Conservation (phyloP, 164 flowering plant genomes). For the Akebia trifoliata region DNA sequence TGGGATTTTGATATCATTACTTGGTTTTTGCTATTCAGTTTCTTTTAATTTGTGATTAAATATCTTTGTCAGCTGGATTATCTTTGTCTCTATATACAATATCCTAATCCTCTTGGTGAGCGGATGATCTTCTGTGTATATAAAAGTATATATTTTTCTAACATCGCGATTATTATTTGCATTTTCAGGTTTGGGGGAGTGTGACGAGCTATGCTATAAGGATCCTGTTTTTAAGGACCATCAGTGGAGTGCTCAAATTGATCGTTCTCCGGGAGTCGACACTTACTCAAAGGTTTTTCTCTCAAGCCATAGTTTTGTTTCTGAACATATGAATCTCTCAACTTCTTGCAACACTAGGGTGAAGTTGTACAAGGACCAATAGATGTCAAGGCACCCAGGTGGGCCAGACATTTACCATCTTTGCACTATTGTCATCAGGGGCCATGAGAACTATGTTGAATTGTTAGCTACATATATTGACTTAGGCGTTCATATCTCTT, state of each 20-base stretch:
- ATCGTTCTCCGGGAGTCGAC: constrained; percentile 89
- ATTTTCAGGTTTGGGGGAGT: constrained; percentile 55
- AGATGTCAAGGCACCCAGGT: not conserved
- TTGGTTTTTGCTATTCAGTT: too few relatives aligned
- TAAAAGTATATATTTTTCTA: not conserved
- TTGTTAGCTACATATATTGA: not conserved
- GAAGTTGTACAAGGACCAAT: not conserved
- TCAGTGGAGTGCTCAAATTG: constrained; percentile 93
- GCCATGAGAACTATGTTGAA: constrained; percentile 2
- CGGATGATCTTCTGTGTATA: not conserved
- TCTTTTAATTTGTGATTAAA: too few relatives aligned
- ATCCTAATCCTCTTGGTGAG: not conserved
- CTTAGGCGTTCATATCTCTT: not conserved
- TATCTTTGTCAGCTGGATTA: too few relatives aligned
- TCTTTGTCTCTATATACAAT: too few relatives aligned
- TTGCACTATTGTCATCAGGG: not conserved
- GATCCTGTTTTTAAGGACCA: constrained; percentile 88
- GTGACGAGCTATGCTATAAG: constrained; percentile 84
- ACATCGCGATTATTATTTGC: not conserved
- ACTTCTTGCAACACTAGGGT: not conserved
- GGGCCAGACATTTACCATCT: too few relatives aligned
- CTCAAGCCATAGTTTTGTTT: not conserved
- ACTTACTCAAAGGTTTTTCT: constrained; percentile 55
- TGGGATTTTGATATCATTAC: too few relatives aligned
- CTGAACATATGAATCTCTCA: not conserved